Percentiles rank a stretch among this genome's conserved stretches.
Conservation (phyloP, 2,329 filamentous ascomycete species). For the Arthroderma uncinatum region DNA sequence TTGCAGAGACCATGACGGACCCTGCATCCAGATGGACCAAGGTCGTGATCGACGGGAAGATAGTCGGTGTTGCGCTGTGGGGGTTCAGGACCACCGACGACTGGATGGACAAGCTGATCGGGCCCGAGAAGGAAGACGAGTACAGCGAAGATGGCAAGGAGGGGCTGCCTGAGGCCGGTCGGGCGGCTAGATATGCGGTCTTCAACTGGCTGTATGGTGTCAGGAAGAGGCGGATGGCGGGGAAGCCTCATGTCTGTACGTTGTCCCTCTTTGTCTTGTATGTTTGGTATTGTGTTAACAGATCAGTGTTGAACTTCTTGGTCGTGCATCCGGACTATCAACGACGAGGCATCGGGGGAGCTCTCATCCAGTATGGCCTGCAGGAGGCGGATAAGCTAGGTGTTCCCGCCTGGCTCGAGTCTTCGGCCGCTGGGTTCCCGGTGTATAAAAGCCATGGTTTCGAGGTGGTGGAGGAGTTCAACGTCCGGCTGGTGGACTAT, state of each 20-base stretch:
- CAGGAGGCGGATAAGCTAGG: slow-evolving; percentile 16
- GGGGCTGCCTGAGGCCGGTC: slow-evolving; percentile 9
- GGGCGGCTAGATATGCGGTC: slow-evolving; percentile 12
- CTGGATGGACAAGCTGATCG: slow-evolving; percentile 3
- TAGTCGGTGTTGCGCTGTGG: slow-evolving; percentile 15
- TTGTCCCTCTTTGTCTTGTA: background rate
- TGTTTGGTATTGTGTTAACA: background rate
- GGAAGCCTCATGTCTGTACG: slow-evolving; percentile 12
- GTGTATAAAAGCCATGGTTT: slow-evolving; percentile 24
- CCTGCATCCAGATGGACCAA: slow-evolving; percentile 3
- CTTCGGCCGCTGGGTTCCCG: slow-evolving; percentile 18
- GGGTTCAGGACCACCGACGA: slow-evolving; percentile 12
- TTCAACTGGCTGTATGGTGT: slow-evolving; percentile 11
- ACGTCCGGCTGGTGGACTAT: slow-evolving; percentile 14
- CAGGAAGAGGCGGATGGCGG: slow-evolving; percentile 12
- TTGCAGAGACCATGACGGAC: slow-evolving; percentile 5
- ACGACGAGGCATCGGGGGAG: slow-evolving; percentile 20
- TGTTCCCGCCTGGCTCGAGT: slow-evolving; percentile 19
- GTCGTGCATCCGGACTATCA: slow-evolving; percentile 24
- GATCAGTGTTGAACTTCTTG: slow-evolving; percentile 25
- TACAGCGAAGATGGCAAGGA: slow-evolving; percentile 12
- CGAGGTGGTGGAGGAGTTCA: slow-evolving; percentile 15
- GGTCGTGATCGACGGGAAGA: slow-evolving; percentile 13
- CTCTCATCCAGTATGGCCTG: slow-evolving; percentile 20
- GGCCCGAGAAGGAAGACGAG: slow-evolving; percentile 9